phyloP scores from a whole-genome alignment of 2,329 filamentous ascomycete genomes.

The Cytospora schulzeri region DNA sequence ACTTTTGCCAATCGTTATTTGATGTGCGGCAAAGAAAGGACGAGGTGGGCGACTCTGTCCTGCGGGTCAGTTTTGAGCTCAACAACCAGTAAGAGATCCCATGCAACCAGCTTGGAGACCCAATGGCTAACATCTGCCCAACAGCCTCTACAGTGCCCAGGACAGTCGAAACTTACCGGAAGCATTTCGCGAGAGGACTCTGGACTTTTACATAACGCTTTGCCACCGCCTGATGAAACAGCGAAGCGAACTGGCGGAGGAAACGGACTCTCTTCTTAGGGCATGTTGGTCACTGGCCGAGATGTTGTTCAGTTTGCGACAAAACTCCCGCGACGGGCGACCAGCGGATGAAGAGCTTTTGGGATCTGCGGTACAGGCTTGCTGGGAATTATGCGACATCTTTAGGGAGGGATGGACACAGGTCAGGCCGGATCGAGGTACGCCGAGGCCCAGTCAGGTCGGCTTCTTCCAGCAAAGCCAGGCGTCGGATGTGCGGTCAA shows the following conservation, averaged over 20 bases:
- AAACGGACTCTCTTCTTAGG: slow-evolving; percentile 80
- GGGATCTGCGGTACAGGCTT: slow-evolving; percentile 85
- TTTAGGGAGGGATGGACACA: slow-evolving; percentile 93
- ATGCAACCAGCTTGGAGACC: neutral
- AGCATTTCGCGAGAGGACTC: slow-evolving; percentile 81
- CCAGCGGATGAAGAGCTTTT: slow-evolving; percentile 80
- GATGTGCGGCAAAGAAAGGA: slow-evolving; percentile 79
- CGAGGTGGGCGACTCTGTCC: slow-evolving; percentile 79
- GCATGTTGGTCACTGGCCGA: slow-evolving; percentile 91
- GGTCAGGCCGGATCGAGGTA: slow-evolving; percentile 81
- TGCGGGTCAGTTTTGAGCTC: slow-evolving; percentile 90
- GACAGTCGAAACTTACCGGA: slow-evolving; percentile 78
- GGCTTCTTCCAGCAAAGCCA: slow-evolving; percentile 62
- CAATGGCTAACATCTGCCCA: slow-evolving; percentile 32
- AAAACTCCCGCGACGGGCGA: slow-evolving; percentile 75
- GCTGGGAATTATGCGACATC: slow-evolving; percentile 92
- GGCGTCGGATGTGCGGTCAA: slow-evolving; percentile 42
- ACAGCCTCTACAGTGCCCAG: slow-evolving; percentile 84
- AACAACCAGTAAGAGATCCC: slow-evolving; percentile 73
- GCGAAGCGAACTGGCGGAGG: slow-evolving; percentile 72
- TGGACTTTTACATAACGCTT: slow-evolving; percentile 92
- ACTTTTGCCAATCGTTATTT: slow-evolving; percentile 90
- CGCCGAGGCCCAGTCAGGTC: slow-evolving; percentile 78
- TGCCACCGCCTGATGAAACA: slow-evolving; percentile 98
- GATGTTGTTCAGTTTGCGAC: slow-evolving; percentile 88